Base-by-base conservation (phyloP, 2,329 filamentous ascomycete genomes). In the Ophiostoma perfectum region DNA sequence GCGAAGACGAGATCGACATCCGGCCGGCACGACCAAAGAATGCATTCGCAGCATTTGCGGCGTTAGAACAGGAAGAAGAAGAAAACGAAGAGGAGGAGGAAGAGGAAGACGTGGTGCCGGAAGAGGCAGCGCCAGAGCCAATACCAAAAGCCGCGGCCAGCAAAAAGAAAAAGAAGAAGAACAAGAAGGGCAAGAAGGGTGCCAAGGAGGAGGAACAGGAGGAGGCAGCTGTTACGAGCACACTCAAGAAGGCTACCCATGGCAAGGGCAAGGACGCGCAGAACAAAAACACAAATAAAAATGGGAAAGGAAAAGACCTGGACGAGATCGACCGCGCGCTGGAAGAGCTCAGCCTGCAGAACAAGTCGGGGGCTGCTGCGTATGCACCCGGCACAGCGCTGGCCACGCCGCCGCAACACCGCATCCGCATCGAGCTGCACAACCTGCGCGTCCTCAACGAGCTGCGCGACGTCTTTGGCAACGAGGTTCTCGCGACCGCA, bases 381-480 rank as follows among this genome's bases (percentile, higher is more conserved):
- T 8, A 11, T 3, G 39, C 14, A 27, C 11, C 39, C 16, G 39
- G 7, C n/a, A 9, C 39, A 16, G 58, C 11, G 27, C 27, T 36
- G 18, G 12, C 49, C 27, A 1, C 27, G 27, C n/a, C 58, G 9
- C 60, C 38, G 16, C 38, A 63, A 39, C 60, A 63, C 60, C 14
- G 16, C 16, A 11, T 63, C 60, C 16, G 12, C 16, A 41, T 64
- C 18, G 42, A 64, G 18, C n/a, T 47, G 42, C 42, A 47, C 9
- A 64, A 64, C 18, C 16, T 99, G 11, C 93, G 94, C 75, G 91
- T 91, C 7, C 83, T 89, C 47, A 96, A 97, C 74, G 95, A 99
- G 80, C 97, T 99, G 92, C 89, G 84, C 66, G 81, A 79, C 42
- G 77, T 87, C 2, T 88, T 84, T 76, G 86, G 82, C 6, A 81